Percentiles rank a stretch among this genome's conserved stretches.
Conservation (phyloP, 1,284 basidiomycete species). For the Pseudozyma tsukubaensis region DNA sequence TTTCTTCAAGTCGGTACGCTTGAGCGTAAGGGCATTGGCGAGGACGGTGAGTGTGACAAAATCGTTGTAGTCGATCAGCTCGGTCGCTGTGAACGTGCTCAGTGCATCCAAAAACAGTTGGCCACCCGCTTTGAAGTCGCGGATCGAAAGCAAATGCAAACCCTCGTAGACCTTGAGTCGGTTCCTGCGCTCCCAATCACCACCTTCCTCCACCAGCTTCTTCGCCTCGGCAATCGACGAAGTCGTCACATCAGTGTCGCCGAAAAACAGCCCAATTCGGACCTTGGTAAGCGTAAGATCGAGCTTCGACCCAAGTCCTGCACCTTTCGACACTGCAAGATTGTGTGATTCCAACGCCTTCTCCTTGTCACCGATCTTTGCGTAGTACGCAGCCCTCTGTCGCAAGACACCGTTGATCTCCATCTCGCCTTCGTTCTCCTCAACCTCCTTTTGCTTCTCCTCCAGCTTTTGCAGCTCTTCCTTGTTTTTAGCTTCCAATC, state of each 20-base stretch:
- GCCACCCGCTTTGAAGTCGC: constrained; percentile 74
- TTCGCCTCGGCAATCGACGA: constrained; percentile 83
- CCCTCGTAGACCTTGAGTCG: constrained; percentile 95
- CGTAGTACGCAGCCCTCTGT: constrained; percentile 86
- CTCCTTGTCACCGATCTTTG: constrained; percentile 87
- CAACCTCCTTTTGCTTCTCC: constrained; percentile 82
- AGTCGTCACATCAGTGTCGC: constrained; percentile 81
- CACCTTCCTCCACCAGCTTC: constrained; percentile 89
- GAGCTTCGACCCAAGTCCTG: constrained; percentile 90
- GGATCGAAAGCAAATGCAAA: constrained; percentile 84
- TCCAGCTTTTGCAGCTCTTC: constrained; percentile 83
- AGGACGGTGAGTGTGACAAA: constrained; percentile 90
- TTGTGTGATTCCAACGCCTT: constrained; percentile 79
- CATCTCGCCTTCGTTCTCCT: constrained; percentile 91
- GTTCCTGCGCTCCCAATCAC: constrained; percentile 97
- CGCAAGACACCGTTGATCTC: constrained; percentile 89
- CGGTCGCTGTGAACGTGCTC: constrained; percentile 92
- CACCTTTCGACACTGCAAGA: constrained; percentile 88
- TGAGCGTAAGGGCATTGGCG: constrained; percentile 80
- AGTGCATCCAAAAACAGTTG: constrained; percentile 87
- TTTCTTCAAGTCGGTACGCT: constrained; percentile 89
- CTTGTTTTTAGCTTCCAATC: constrained; percentile 81
- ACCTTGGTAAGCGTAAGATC: constrained; percentile 90
- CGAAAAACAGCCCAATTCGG: constrained; percentile 91
- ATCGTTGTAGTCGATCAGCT: constrained; percentile 88